Evolutionary conservation across 2,329 filamentous ascomycete genomes (phyloP).

Genomic region (Penicillium palitans): DNA sequence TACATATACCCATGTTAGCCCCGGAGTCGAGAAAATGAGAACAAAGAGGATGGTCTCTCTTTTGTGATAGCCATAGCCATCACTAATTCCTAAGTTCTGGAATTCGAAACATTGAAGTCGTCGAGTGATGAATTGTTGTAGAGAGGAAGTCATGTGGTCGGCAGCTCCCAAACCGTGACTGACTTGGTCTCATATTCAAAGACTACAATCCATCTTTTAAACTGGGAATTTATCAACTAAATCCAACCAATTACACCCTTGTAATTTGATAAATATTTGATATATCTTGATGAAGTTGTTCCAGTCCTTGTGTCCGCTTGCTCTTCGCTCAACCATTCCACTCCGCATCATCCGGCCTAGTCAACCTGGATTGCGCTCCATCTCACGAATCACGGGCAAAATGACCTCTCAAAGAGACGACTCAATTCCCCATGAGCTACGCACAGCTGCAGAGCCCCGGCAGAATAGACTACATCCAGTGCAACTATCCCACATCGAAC

Average conservation of each 20-base stretch:
- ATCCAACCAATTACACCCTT: neutral
- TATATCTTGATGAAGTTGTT: slow-evolving; percentile 4
- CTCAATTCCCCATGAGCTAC: slow-evolving; percentile 61
- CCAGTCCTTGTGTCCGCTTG: neutral
- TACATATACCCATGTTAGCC: slow-evolving; percentile 7
- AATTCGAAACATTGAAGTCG: neutral
- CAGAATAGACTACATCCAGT: slow-evolving; percentile 65
- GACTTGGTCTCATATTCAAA: neutral
- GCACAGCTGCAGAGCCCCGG: slow-evolving; percentile 73
- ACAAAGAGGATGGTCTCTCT: neutral
- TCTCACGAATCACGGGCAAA: slow-evolving; percentile 9
- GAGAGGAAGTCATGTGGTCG: slow-evolving; percentile 19
- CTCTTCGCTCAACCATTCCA: slow-evolving; percentile 3
- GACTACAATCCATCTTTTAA: neutral
- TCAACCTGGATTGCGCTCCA: slow-evolving; percentile 2
- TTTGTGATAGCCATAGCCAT: neutral
- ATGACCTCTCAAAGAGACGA: slow-evolving; percentile 37
- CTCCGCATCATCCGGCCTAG: slow-evolving; percentile 4
- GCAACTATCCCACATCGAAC: slow-evolving; percentile 59
- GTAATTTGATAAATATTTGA: neutral
- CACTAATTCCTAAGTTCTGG: neutral
- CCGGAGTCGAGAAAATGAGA: neutral
- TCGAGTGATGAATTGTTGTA: neutral
- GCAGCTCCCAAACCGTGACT: neutral
- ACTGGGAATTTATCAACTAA: neutral